Evolutionary conservation across 2,329 filamentous ascomycete genomes (phyloP).

Genomic region (Hortaea sp.): DNA sequence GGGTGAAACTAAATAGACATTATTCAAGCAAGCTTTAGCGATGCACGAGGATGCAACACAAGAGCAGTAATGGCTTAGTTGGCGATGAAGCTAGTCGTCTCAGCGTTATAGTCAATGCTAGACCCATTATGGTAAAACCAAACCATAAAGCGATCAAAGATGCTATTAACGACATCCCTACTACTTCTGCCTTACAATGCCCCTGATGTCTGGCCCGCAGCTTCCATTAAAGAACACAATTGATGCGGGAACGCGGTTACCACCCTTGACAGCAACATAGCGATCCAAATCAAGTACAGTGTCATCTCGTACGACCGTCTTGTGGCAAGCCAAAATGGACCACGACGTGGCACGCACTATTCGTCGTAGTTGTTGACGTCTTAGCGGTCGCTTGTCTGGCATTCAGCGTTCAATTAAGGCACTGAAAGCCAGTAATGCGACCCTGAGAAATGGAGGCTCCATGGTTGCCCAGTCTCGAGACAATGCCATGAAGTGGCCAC

Average conservation of each 20-base stretch:
- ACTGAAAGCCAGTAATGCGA: too few species aligned
- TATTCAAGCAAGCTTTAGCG: not conserved
- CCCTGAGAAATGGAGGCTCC: too few species aligned
- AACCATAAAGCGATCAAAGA: constrained; percentile 3
- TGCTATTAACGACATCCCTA: constrained; percentile 4
- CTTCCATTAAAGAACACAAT: constrained; percentile 16
- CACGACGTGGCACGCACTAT: too few species aligned
- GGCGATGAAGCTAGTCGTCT: constrained; percentile 4
- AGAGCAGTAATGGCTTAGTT: constrained; percentile 1
- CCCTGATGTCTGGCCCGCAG: constrained; percentile 15
- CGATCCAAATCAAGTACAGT: constrained; percentile 26
- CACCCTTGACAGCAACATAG: constrained; percentile 21
- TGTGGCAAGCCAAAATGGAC: constrained; percentile 1
- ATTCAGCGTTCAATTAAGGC: too few species aligned
- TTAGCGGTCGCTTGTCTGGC: not conserved
- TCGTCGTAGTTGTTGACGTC: not conserved
- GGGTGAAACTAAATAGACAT: not conserved
- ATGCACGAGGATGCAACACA: not conserved
- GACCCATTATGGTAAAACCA: constrained; percentile 5
- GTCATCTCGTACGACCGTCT: constrained; percentile 19
- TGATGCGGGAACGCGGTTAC: constrained; percentile 19
- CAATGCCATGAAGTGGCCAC: too few species aligned
- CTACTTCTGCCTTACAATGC: constrained; percentile 7
- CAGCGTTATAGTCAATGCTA: constrained; percentile 5
- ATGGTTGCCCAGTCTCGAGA: too few species aligned